phyloP scores from a whole-genome alignment of 2,329 filamentous ascomycete species.

The Botrytis tulipae region DNA sequence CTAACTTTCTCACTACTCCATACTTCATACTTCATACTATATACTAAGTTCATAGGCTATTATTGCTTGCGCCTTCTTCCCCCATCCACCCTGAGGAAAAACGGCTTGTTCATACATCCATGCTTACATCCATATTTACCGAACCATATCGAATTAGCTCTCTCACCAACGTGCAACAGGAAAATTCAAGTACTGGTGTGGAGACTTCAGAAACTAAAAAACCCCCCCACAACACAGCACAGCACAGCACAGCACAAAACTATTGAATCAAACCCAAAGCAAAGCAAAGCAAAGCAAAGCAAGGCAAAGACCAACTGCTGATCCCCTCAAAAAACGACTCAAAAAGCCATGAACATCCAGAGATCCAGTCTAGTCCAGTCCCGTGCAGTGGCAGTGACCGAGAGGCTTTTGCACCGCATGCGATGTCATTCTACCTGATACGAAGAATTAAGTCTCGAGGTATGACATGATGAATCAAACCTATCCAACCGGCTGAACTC shows the following conservation, averaged over 20 bases:
- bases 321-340: background rate
- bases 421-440: background rate
- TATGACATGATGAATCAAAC: background rate
- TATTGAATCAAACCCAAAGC: background rate
- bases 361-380: background rate
- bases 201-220: background rate
- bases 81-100: background rate
- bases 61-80: background rate
- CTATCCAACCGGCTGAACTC: background rate
- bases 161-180: background rate
- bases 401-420: background rate
- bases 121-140: background rate
- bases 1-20: background rate
- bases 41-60: background rate
- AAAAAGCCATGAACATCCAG: background rate
- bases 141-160: background rate
- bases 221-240: no score
- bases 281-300: background rate
- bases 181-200: background rate
- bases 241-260: background rate
- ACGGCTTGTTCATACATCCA: background rate
- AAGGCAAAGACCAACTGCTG: background rate
- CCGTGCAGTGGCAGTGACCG: background rate
- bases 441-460: background rate
- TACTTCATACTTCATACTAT: background rate